Evolutionary conservation across 179 eudicot genomes (phyloP), one percentile per base, ranked within the genome.

Genomic region (Spergularia azorica): DNA sequence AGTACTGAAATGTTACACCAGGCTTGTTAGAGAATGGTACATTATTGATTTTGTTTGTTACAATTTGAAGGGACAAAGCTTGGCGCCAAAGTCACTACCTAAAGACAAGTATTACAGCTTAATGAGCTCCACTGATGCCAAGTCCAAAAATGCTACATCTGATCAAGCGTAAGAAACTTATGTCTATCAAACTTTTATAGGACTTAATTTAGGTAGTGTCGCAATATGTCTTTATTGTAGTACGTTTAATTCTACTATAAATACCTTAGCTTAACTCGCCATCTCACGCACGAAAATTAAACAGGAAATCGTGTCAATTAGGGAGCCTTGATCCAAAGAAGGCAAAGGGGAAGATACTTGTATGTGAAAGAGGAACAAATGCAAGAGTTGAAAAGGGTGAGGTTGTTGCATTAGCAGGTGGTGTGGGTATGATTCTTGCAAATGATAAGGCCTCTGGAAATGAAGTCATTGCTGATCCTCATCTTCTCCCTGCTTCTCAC

Each of bases 381-480:
- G 96, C 90, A 9, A 84, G 96, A 76, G 96, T 94, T 0, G 96
- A 91, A 80, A 94, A 94, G 80, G 97, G 98, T 9, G 78, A 87
- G 63, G 93, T 89, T 81, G 94, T 89, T 6, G 80, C 79, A 65
- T 74, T 84, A 67, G 97, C 83, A 36, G 98, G 98, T 14, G 98
- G 92, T 2, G 86, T 86, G 0, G 98, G 92, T 39, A 91, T 94
- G 94, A 84, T 94, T 72, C 88, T 94, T 50, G 91, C 87, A 3
- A 94, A 94, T 50, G 79, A 89, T 79, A 56, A 76, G 0, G 71
- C 72, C 10, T 84, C 88, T 7, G 95, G 87, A 16, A 90, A 93
- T 64, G 96, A 92, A 83, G 67, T 95, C 38, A 56, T 89, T 66
- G 97, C 95, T 54, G 98, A 95, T 80, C 87, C 97, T 79, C 97